Conservation (phyloP, 129 eudicot genomes). For the Kitagawia praeruptora region DNA sequence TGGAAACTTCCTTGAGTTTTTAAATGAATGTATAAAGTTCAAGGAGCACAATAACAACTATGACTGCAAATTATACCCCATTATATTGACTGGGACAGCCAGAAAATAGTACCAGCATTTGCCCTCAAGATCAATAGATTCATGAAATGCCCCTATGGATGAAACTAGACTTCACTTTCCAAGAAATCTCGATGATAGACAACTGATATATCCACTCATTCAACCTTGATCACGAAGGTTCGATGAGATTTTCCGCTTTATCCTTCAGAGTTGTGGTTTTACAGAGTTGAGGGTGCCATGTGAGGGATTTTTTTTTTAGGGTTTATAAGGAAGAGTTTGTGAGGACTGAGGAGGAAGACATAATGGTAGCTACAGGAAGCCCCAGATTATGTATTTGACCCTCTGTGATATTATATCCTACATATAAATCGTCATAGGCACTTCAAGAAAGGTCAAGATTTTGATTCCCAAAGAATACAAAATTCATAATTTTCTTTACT, state of each 20-base stretch:
- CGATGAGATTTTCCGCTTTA: no score
- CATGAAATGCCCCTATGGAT: not conserved
- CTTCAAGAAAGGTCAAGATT: no score
- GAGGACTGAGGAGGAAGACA: not conserved
- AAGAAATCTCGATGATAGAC: not conserved
- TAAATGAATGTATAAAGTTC: not conserved
- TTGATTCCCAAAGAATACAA: no score
- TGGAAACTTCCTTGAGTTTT: not conserved
- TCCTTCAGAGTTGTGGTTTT: no score
- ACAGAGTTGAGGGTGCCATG: not conserved
- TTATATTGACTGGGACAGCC: not conserved
- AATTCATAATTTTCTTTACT: no score
- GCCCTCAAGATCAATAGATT: not conserved
- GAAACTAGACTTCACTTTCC: not conserved
- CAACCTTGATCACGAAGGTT: no score
- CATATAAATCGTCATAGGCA: no score
- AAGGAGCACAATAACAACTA: not conserved
- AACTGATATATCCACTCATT: no score
- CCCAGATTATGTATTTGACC: no score
- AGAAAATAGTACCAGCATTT: not conserved
- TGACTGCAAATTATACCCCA: not conserved
- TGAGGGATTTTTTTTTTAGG: not conserved
- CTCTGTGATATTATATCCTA: no score
- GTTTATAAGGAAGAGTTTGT: not conserved
- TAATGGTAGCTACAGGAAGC: no score